These are phyloP conservation scores for Paramarasmius palmivorus DNA, from an alignment of 1,284 basidiomycete species.

Conservation along the genomic window DNA sequence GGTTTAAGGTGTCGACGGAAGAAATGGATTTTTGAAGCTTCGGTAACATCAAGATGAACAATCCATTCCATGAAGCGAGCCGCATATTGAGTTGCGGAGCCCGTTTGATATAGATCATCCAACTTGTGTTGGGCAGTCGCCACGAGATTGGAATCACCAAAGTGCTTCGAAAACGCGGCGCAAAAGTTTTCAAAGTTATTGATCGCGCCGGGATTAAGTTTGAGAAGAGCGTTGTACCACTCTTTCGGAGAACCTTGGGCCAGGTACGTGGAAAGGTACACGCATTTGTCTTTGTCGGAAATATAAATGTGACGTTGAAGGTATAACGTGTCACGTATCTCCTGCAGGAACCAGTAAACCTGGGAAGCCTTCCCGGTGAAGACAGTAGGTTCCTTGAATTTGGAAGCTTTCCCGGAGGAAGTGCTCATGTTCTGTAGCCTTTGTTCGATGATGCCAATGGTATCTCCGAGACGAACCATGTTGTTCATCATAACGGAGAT, in stretches of 20 bases:
- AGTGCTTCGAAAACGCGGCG: conserved; percentile 23
- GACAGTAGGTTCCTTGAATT: not conserved
- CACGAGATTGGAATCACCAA: conserved; percentile 26
- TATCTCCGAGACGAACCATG: no score
- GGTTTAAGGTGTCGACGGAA: conserved; percentile 20
- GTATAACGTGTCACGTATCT: conserved; percentile 19
- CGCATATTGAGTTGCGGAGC: conserved; percentile 22
- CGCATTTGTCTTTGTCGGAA: conserved; percentile 19
- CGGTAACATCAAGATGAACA: conserved; percentile 22
- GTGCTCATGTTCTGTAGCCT: no score
- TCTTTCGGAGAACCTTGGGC: conserved; percentile 17
- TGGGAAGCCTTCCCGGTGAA: conserved; percentile 9
- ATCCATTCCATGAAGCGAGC: conserved; percentile 25
- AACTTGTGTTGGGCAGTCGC: conserved; percentile 20
- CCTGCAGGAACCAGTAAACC: conserved; percentile 23
- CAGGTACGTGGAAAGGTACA: conserved; percentile 24
- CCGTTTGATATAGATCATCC: conserved; percentile 26
- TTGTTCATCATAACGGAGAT: no score
- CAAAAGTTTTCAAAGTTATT: conserved; percentile 23
- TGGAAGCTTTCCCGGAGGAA: no score
- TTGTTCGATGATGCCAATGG: no score
- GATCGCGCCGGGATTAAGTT: conserved; percentile 11
- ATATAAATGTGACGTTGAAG: conserved; percentile 17
- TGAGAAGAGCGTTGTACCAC: conserved; percentile 13
- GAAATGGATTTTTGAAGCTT: conserved; percentile 24